A percentile compares a stretch with the other conserved stretches of the same genome.
Evolutionary conservation across 176 grass and related monocot species (phyloP).

Genomic region (Triticum timopheevii): DNA sequence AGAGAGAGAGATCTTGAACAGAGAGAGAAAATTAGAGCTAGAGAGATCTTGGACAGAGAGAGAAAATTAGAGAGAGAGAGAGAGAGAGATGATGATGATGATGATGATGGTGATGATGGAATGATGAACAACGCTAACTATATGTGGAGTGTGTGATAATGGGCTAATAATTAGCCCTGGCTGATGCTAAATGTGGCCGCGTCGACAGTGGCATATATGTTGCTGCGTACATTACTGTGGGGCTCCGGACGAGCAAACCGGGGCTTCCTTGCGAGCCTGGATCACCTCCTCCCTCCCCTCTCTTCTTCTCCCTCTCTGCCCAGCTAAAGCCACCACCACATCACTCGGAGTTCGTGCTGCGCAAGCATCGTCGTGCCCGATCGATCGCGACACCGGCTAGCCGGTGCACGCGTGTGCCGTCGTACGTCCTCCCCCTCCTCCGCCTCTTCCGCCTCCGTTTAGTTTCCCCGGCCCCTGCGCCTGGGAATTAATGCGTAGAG

Average conservation of each 20-base stretch:
- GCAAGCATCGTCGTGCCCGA: conserved; percentile 38
- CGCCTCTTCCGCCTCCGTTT: conserved; percentile 10
- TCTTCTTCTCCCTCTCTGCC: background rate
- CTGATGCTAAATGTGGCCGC: background rate
- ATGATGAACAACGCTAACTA: background rate
- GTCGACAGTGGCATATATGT: conserved; percentile 13
- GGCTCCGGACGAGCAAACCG: background rate
- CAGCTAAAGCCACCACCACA: background rate
- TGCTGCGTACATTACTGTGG: conserved; percentile 19
- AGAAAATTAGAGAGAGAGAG: background rate
- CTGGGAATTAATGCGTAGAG: background rate
- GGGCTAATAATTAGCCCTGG: background rate
- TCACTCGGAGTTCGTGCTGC: conserved; percentile 22
- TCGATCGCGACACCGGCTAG: conserved; percentile 30
- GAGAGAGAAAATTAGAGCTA: too few relatives aligned
- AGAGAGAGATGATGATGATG: background rate
- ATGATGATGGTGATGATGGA: background rate
- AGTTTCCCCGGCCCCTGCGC: background rate
- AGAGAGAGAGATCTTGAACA: too few relatives aligned
- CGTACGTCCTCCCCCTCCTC: background rate
- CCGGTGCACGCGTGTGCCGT: conserved; percentile 9
- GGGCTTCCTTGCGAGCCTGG: conserved; percentile 56
- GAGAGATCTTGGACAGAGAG: background rate
- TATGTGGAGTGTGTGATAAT: background rate
- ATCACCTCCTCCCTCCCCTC: conserved; percentile 22